phyloP scores from a whole-genome alignment of 768 basidiomycete genomes.

The Trametes cinnabarina region DNA sequence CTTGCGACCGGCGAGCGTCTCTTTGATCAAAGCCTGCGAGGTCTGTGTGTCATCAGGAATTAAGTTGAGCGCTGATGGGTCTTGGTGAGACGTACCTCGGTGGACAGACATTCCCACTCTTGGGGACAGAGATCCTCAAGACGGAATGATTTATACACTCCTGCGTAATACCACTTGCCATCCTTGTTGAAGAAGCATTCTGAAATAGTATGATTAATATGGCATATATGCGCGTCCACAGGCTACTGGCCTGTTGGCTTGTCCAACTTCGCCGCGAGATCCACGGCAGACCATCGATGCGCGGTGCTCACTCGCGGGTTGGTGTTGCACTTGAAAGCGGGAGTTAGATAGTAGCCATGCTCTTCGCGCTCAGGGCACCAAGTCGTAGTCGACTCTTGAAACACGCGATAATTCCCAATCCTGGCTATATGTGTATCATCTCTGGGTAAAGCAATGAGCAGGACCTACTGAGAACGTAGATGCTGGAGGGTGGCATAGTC shows the following conservation, averaged over 20 bases:
- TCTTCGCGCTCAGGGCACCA: constrained; percentile 86
- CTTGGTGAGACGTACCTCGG: constrained; percentile 45
- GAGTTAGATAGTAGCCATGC: constrained; percentile 74
- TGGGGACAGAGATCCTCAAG: constrained; percentile 62
- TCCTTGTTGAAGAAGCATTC: constrained; percentile 84
- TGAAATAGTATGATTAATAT: constrained; percentile 23
- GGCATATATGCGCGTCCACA: neutral
- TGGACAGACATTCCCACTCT: constrained; percentile 67
- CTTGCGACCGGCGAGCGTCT: constrained; percentile 68
- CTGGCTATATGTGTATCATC: constrained; percentile 35
- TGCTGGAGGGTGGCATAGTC: constrained; percentile 38
- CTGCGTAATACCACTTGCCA: constrained; percentile 81
- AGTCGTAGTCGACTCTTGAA: constrained; percentile 64
- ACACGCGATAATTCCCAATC: constrained; percentile 62
- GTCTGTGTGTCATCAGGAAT: constrained; percentile 42
- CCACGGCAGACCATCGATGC: constrained; percentile 69
- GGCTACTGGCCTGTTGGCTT: constrained; percentile 55
- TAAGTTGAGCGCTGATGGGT: neutral
- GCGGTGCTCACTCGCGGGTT: constrained; percentile 75
- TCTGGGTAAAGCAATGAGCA: neutral
- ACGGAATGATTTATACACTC: constrained; percentile 66
- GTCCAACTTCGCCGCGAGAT: constrained; percentile 56
- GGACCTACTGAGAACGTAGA: constrained; percentile 54
- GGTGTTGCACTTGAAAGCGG: constrained; percentile 74
- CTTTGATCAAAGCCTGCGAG: constrained; percentile 62